Conservation (phyloP, 352 stramenopile species). For the Globisporangium heterothallicum region DNA sequence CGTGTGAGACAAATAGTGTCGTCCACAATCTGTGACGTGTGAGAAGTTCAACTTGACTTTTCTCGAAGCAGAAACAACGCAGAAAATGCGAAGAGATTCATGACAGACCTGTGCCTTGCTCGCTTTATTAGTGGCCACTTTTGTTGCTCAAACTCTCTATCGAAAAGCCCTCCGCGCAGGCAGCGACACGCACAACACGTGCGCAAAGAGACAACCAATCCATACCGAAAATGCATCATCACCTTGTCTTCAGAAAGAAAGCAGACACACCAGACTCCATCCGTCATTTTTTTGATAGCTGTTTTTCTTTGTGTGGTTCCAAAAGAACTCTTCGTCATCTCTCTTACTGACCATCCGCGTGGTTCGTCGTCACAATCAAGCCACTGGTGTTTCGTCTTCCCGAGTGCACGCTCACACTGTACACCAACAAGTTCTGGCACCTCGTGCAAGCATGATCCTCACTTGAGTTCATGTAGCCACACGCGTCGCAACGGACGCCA, state of each 20-base stretch:
- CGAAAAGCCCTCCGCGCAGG: background rate
- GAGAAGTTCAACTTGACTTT: conserved; percentile 5
- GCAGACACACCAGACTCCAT: too few species aligned
- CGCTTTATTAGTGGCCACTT: background rate
- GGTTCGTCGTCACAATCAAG: conserved; percentile 26
- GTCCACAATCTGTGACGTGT: conserved; percentile 3
- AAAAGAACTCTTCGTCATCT: background rate
- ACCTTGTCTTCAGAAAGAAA: background rate
- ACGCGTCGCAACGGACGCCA: conserved; percentile 46
- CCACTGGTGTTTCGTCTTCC: conserved; percentile 48
- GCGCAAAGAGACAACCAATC: background rate
- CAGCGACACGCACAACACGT: background rate
- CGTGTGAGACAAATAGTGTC: background rate
- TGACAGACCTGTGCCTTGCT: too few species aligned
- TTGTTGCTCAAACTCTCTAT: background rate
- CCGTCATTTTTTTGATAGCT: background rate
- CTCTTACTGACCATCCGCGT: conserved; percentile 7
- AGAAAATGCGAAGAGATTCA: too few species aligned
- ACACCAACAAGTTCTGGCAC: conserved; percentile 65
- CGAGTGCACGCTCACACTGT: conserved; percentile 69
- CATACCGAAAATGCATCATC: background rate
- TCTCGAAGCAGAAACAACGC: background rate
- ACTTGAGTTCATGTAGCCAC: conserved; percentile 42
- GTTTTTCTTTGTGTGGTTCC: too few species aligned
- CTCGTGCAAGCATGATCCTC: conserved; percentile 38